phyloP scores from a whole-genome alignment of 139 green algal genomes.

The Chloropicon primus region DNA sequence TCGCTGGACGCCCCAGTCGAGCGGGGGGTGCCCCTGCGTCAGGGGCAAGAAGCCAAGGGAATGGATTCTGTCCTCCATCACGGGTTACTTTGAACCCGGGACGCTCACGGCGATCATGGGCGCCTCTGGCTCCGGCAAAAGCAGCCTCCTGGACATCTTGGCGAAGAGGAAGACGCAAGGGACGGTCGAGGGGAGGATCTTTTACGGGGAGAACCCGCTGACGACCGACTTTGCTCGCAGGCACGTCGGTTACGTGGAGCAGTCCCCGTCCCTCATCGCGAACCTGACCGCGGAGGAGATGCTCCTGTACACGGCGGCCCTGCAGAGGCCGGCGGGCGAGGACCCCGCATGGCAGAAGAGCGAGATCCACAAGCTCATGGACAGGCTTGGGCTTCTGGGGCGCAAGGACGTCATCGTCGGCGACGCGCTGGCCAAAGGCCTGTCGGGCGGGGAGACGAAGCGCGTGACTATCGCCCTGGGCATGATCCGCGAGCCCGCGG shows the following conservation, averaged over 20 bases:
- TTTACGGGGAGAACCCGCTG: slow-evolving; percentile 19
- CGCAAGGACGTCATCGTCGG: slow-evolving; percentile 24
- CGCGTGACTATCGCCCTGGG: not conserved
- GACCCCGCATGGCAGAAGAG: slow-evolving; percentile 26
- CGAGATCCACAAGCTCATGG: slow-evolving; percentile 39
- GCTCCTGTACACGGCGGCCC: slow-evolving; percentile 68
- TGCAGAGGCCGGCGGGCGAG: slow-evolving; percentile 42
- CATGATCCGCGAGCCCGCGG: not conserved
- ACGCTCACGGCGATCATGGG: slow-evolving; percentile 60
- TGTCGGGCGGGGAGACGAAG: slow-evolving; percentile 10
- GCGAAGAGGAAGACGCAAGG: slow-evolving; percentile 31
- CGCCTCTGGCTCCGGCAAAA: slow-evolving; percentile 62
- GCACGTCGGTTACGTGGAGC: slow-evolving; percentile 36
- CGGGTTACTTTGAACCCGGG: slow-evolving; percentile 38
- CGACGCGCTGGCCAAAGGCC: slow-evolving; percentile 3
- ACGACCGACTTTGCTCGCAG: slow-evolving; percentile 3
- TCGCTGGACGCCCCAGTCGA: not conserved
- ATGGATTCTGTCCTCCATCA: slow-evolving; percentile 13
- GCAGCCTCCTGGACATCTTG: slow-evolving; percentile 57
- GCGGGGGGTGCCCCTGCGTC: not conserved
- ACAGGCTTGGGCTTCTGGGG: slow-evolving; percentile 27
- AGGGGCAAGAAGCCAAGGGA: not conserved
- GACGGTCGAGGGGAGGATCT: slow-evolving; percentile 14
- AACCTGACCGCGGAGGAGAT: slow-evolving; percentile 56
- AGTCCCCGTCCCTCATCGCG: slow-evolving; percentile 36